These are phyloP conservation scores for Turnera subulata DNA, from an alignment of 345 rosid genomes.

Conservation along the genomic window DNA sequence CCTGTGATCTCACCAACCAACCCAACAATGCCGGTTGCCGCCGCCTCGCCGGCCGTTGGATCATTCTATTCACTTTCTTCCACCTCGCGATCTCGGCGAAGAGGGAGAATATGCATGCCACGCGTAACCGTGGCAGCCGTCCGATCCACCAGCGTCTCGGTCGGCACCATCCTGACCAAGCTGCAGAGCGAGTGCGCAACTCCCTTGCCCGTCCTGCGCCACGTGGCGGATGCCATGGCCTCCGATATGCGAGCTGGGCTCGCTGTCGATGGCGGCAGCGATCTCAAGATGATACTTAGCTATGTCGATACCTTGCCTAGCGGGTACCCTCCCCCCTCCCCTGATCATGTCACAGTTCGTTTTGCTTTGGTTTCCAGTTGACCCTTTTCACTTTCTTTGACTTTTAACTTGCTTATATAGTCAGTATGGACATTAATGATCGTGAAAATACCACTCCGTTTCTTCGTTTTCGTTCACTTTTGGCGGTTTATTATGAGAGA, in stretches of 20 bases:
- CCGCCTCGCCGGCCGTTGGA: constrained; percentile 38
- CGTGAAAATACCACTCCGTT: too few species aligned
- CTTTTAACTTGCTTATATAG: not conserved
- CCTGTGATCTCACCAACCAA: constrained; percentile 11
- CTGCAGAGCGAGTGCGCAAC: constrained; percentile 66
- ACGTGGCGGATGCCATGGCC: constrained; percentile 61
- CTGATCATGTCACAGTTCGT: not conserved
- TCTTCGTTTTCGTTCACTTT: too few species aligned
- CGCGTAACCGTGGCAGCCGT: constrained; percentile 38
- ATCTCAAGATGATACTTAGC: constrained; percentile 79
- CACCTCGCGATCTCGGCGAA: constrained; percentile 31
- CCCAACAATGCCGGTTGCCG: constrained; percentile 40
- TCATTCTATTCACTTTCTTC: constrained; percentile 20
- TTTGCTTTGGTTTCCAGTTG: not conserved
- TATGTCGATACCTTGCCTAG: constrained; percentile 70
- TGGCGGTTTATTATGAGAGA: too few species aligned
- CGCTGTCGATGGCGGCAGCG: constrained; percentile 62
- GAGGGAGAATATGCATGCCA: not conserved
- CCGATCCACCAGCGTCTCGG: constrained; percentile 41
- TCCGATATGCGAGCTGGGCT: constrained; percentile 72
- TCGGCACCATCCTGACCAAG: constrained; percentile 52
- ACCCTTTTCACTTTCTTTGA: not conserved
- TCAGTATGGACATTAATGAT: too few species aligned
- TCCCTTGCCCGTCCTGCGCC: constrained; percentile 55
- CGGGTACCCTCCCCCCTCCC: constrained; percentile 39